phyloP scores from a whole-genome alignment of 208 protist species.

The Strigomonas galati region DNA sequence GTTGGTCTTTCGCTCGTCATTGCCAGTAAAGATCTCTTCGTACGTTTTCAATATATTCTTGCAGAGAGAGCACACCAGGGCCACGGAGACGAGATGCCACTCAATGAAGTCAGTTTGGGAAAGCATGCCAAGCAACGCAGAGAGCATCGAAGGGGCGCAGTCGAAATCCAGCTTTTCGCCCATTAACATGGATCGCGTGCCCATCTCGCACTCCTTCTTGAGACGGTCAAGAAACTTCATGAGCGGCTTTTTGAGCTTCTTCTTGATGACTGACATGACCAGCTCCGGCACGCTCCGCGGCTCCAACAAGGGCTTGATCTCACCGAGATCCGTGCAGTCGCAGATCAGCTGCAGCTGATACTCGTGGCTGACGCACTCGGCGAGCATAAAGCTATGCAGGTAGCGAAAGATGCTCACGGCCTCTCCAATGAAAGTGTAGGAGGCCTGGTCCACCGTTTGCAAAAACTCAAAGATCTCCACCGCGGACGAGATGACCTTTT shows the following conservation, averaged over 20 bases:
- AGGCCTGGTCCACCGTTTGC: slow-evolving; percentile 18
- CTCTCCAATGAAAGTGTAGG: slow-evolving; percentile 26
- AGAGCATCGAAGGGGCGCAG: slow-evolving; percentile 38
- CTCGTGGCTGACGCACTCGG: slow-evolving; percentile 73
- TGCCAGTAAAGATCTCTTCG: background rate
- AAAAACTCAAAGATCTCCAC: slow-evolving; percentile 52
- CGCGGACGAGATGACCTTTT: slow-evolving; percentile 39
- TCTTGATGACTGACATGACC: slow-evolving; percentile 15
- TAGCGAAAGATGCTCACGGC: slow-evolving; percentile 43
- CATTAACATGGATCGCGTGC: slow-evolving; percentile 29
- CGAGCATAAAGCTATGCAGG: slow-evolving; percentile 70
- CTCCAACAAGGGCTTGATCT: slow-evolving; percentile 79
- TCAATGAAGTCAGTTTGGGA: slow-evolving; percentile 50
- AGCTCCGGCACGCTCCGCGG: slow-evolving; percentile 13
- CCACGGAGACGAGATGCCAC: slow-evolving; percentile 76
- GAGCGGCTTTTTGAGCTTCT: slow-evolving; percentile 47
- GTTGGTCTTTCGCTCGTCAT: background rate
- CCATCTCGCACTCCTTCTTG: slow-evolving; percentile 42
- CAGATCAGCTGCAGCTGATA: slow-evolving; percentile 81
- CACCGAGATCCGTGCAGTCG: slow-evolving; percentile 60
- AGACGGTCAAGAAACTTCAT: slow-evolving; percentile 49
- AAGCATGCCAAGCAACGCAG: slow-evolving; percentile 60
- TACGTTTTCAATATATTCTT: slow-evolving; percentile 7
- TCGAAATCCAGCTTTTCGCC: background rate
- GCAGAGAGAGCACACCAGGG: background rate